Base-by-base conservation (phyloP, 2,329 filamentous ascomycete genomes). In the Claviceps sp. region DNA sequence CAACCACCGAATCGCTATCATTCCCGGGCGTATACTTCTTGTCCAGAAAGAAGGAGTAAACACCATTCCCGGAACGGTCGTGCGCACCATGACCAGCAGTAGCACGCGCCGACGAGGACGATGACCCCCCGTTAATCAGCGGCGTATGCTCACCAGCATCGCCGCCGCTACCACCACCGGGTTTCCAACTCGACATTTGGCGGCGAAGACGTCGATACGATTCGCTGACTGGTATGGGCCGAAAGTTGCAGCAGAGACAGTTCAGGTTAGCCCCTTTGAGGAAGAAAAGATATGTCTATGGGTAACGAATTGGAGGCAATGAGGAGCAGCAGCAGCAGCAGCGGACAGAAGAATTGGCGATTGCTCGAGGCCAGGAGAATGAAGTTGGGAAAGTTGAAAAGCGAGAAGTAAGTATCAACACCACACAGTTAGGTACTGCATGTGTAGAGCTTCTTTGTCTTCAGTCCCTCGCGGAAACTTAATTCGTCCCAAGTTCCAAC, bases 21-120 rank as follows among this genome's bases (percentile, higher is more conserved):
- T 67, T 67, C 48, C 78, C 78, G 1, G 78, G 78, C 1, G 76
- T 81, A 54, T 70, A 64, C 24, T 66, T 68, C 47, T 65, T 61
- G 56, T 78, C 70, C 59, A 78, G 69, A 56, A 82, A 70, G 61
- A 81, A 75, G 17, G 64, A 59, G 49, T 60, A 60, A 57, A 60
- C 58, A 46, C 51, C 51, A 37, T 56, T 59, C 47, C 57, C 53
- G 11, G 61, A 60, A 50, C 41, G 54, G 54, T 56, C 54, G 54
- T 56, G 46, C 57, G 54, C 42, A 55, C 55, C 30, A 58, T 56
- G 26, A 51, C 59, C 47, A 55, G 54, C 58, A 38, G 60, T 24
- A 40, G 60, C 34, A 45, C 52, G 52, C 41, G 47, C 46, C 45
- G 56, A 56, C 38, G 62, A 59, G 52, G 62, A 61, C 52, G 61